These are phyloP conservation scores for Brachypodium distachyon DNA, from an alignment of 202 grass and related monocot genomes.

Conservation along the genomic window DNA sequence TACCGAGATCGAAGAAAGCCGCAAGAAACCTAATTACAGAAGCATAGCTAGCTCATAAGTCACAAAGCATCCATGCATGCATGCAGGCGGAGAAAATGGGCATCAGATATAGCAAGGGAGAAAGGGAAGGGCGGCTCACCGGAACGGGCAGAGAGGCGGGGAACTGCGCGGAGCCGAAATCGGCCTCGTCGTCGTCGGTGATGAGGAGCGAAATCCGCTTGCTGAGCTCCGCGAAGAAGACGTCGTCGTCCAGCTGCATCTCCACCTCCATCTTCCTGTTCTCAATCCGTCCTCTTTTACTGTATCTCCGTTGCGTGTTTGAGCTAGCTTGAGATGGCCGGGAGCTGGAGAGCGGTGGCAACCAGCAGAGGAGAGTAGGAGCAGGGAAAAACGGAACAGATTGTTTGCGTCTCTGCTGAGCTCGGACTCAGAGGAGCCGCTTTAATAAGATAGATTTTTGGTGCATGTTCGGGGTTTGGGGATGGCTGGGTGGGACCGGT, in stretches of 20 bases:
- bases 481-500: background rate
- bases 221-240: constrained; percentile 66
- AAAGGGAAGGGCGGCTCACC: background rate
- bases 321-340: background rate
- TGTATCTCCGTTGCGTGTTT: background rate
- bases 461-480: background rate
- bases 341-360: background rate
- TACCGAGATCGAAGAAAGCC: background rate
- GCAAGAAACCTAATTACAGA: constrained; percentile 19
- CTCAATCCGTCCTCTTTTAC: too few relatives aligned
- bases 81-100: background rate
- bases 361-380: background rate
- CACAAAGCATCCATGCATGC: background rate
- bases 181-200: constrained; percentile 50
- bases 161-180: constrained; percentile 28
- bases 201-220: constrained; percentile 54
- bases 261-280: constrained; percentile 26
- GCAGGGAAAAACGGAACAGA: background rate
- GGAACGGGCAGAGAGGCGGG: constrained; percentile 15
- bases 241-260: constrained; percentile 47
- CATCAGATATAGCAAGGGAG: background rate
- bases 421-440: background rate
- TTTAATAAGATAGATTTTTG: constrained; percentile 33
- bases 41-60: background rate
- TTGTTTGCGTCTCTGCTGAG: background rate